phyloP scores from a whole-genome alignment of 208 protist species.

The Vickermania spadyakhi region DNA sequence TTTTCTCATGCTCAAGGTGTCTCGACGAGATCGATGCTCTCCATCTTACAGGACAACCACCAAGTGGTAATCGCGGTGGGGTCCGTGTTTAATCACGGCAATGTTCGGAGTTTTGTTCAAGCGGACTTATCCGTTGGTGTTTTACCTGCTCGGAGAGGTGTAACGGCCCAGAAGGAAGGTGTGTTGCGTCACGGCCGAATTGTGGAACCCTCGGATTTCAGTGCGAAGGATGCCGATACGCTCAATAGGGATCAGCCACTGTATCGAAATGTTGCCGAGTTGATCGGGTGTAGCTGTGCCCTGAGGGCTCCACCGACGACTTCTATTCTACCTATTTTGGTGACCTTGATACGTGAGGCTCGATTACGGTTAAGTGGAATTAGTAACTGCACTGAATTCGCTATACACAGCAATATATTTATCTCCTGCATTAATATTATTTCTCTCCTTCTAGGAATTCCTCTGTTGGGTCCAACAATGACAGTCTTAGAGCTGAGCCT shows the following conservation, averaged over 20 bases:
- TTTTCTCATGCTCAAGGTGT: conserved; percentile 87
- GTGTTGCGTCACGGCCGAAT: conserved; percentile 36
- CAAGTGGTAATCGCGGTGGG: conserved; percentile 90
- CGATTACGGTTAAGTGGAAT: conserved; percentile 75
- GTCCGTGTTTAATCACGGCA: conserved; percentile 87
- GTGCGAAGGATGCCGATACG: conserved; percentile 17
- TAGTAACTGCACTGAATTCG: conserved; percentile 75
- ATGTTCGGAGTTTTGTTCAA: conserved; percentile 88
- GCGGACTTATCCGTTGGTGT: conserved; percentile 85
- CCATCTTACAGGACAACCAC: conserved; percentile 91
- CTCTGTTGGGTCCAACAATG: conserved; percentile 54
- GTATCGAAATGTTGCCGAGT: conserved; percentile 78
- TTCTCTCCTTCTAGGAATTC: conserved; percentile 36
- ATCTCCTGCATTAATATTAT: conserved; percentile 58
- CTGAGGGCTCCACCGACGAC: conserved; percentile 61
- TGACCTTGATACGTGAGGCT: conserved; percentile 73
- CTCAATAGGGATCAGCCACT: conserved; percentile 66
- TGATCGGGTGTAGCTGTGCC: conserved; percentile 74
- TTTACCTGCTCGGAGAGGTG: conserved; percentile 66
- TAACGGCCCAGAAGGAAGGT: conserved; percentile 63
- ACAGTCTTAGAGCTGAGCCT: conserved; percentile 78
- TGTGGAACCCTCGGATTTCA: conserved; percentile 68
- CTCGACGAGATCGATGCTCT: conserved; percentile 86
- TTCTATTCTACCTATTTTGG: conserved; percentile 74
- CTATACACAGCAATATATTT: conserved; percentile 73